Evolutionary conservation across 805 yeast species (phyloP).

Genomic region (Myxozyma melibiosi): DNA sequence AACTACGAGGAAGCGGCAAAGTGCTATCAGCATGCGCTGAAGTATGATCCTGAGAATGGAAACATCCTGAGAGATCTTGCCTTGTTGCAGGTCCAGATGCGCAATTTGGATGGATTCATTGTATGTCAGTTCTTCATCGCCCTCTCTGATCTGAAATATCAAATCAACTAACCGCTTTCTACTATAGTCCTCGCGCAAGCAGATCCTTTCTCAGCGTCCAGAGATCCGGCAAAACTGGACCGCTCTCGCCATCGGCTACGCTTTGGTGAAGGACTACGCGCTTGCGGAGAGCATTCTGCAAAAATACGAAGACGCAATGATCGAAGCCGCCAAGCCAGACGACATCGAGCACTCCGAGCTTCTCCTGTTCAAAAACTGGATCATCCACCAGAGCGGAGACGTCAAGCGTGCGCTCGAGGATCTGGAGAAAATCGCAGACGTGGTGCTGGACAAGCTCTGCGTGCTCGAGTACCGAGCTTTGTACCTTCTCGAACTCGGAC

Average conservation of each 20-base stretch:
- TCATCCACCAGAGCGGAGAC: constrained; percentile 66
- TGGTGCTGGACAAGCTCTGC: constrained; percentile 60
- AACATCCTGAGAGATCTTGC: constrained; percentile 83
- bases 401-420: constrained; percentile 63
- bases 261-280: constrained; percentile 65
- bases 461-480: constrained; percentile 68
- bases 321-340: constrained; percentile 53
- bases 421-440: constrained; percentile 53
- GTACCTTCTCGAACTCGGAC: constrained; percentile 60
- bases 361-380: constrained; percentile 66
- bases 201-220: constrained; percentile 68
- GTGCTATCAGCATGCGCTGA: constrained; percentile 73
- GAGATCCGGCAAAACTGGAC: constrained; percentile 93
- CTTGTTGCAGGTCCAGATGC: constrained; percentile 72
- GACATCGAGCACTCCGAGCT: constrained; percentile 78
- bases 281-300: constrained; percentile 72
- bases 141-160: not conserved
- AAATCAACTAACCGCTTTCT: no score
- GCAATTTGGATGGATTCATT: constrained; percentile 67
- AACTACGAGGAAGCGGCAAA: constrained; percentile 76
- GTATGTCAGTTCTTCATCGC: constrained; percentile 32
- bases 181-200: constrained; percentile 55
- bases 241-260: constrained; percentile 80
- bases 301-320: constrained; percentile 74
- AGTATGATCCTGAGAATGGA: constrained; percentile 74